Evolutionary conservation across 2,329 filamentous ascomycete species (phyloP), one percentile per base, ranked within the genome.

Genomic region (Arthroderma sp.): DNA sequence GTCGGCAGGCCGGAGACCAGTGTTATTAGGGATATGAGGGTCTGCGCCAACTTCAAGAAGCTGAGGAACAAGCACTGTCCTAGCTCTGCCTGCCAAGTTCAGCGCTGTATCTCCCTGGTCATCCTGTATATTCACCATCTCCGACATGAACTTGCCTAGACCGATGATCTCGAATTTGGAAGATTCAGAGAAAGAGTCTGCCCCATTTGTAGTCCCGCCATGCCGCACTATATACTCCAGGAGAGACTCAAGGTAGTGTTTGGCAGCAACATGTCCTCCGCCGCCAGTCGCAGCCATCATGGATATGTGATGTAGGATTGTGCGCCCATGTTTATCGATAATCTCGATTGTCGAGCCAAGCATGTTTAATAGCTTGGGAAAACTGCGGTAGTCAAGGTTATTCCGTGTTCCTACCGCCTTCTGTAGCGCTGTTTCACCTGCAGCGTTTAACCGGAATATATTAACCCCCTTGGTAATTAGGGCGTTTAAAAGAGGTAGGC

Each of bases 11-110:
- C 88, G 81, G 11, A 97, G 78, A 19, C 91, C 91, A 47, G 91
- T 91, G 53, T 90, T 84, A 66, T 98, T 98, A 4, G 89, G 81
- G 66, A 97, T 91, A 56, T 86, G 83, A n/a, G 90, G 86, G 70
- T 97, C 90, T 1, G 93, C 93, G 58, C 91, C 90, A 44, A 98
- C 91, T 72, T 98, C 93, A 9, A 97, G 78, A 33, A 98, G 77
- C 68, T 98, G 93, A n/a, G 90, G 91, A 58, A 97, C 95, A 65
- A 98, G 95, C 65, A 89, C 94, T 68, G 95, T 97, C 21, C 90
- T 89, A 63, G 96, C 95, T 60, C 93, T 81, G 1, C 93, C 91
- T 1, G 91, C 93, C 61, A 97, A 85, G 64, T 96, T 96, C 19
- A 98, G 77, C 0, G 93, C 93, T 0, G 93, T 98, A 67, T 98